A percentile compares a stretch with the other conserved stretches of the same genome.
phyloP scores from a whole-genome alignment of 768 basidiomycete species.

The Suillus discolor region DNA sequence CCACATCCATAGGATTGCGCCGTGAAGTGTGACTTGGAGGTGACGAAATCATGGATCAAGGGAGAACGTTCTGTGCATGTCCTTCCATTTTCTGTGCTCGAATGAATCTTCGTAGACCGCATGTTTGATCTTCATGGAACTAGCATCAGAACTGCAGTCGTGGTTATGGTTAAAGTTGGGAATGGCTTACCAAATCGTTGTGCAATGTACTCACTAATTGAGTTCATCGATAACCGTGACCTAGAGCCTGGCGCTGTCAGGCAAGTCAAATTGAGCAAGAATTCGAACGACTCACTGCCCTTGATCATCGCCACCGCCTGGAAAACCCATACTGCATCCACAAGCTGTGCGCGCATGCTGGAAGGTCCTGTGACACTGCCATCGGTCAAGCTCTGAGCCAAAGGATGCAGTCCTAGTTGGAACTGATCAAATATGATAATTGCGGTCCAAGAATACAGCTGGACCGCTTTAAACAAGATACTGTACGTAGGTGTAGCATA shows the following conservation, averaged over 20 bases:
- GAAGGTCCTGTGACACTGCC: neutral
- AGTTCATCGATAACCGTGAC: neutral
- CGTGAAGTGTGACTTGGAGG: neutral
- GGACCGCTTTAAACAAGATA: neutral
- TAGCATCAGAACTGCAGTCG: neutral
- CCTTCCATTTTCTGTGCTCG: neutral
- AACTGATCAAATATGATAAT: neutral
- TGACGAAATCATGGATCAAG: neutral
- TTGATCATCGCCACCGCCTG: neutral
- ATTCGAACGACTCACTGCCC: neutral
- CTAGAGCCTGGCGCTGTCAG: neutral
- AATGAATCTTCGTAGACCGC: neutral
- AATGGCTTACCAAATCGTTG: neutral
- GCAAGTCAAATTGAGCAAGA: neutral
- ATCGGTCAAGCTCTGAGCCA: neutral
- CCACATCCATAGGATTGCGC: neutral
- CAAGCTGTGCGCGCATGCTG: neutral
- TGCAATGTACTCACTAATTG: neutral
- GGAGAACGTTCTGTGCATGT: neutral
- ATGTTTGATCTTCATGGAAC: neutral
- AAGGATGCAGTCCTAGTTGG: neutral
- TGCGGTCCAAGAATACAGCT: neutral
- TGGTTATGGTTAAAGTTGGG: neutral
- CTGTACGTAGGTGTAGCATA: neutral
- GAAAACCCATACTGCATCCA: neutral